Evolutionary conservation across 176 grass and related monocot genomes (phyloP).

Genomic region (Rhynchospora pubera): DNA sequence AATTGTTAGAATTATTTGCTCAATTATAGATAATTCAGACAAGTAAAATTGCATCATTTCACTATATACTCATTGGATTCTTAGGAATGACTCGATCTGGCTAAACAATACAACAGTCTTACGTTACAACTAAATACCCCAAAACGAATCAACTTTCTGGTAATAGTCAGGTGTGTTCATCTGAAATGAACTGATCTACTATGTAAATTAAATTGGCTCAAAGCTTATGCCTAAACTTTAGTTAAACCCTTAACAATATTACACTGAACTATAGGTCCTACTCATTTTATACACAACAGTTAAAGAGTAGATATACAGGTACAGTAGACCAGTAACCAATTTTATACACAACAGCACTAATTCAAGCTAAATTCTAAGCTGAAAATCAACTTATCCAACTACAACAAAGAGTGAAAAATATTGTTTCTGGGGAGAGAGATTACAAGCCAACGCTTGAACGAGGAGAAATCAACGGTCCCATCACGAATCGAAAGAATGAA

Average conservation of each 20-base stretch:
- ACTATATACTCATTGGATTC: neutral
- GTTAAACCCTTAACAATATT: neutral
- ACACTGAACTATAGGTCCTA: neutral
- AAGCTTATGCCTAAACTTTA: neutral
- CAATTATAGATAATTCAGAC: neutral
- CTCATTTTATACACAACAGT: neutral
- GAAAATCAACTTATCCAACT: too few species aligned
- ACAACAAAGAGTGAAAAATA: neutral
- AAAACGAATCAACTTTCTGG: neutral
- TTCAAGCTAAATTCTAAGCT: too few species aligned
- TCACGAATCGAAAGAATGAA: slow-evolving; percentile 73
- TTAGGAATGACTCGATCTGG: neutral
- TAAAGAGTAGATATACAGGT: neutral
- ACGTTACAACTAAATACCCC: neutral
- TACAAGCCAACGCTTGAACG: slow-evolving; percentile 86
- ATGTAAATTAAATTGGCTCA: neutral
- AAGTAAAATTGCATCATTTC: neutral
- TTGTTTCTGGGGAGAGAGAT: neutral
- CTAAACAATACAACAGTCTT: neutral
- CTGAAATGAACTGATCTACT: neutral
- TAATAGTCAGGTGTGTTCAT: neutral
- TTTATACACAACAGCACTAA: neutral
- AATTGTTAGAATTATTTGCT: neutral
- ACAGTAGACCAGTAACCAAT: neutral
- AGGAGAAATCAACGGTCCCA: slow-evolving; percentile 47